phyloP scores from a whole-genome alignment of 176 grass and related monocot species.

The Luzula sylvatica region DNA sequence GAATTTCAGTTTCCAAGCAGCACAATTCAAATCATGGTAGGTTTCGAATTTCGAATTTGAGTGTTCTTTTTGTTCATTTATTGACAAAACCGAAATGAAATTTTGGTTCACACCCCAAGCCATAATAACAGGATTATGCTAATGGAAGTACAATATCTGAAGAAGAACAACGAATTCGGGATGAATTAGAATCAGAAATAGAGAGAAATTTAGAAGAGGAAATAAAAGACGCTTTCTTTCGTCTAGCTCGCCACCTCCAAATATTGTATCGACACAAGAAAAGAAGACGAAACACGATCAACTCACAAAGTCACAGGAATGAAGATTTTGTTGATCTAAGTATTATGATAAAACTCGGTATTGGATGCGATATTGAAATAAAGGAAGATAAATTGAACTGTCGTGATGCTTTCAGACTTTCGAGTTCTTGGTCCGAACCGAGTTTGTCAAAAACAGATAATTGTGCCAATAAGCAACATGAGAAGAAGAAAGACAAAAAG shows the following conservation, averaged over 20 bases:
- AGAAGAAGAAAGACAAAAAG: not conserved
- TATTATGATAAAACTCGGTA: slow-evolving; percentile 21
- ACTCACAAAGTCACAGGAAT: not conserved
- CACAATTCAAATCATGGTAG: slow-evolving; percentile 13
- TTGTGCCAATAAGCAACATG: not conserved
- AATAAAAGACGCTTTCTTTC: slow-evolving; percentile 18
- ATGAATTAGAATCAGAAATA: slow-evolving; percentile 17
- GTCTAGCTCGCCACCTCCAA: slow-evolving; percentile 18
- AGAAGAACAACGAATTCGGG: slow-evolving; percentile 19
- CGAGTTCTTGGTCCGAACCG: slow-evolving; percentile 2
- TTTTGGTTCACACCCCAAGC: not conserved
- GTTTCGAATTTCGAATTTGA: not conserved
- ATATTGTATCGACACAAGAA: slow-evolving; percentile 18
- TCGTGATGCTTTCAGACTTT: not conserved
- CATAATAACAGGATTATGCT: slow-evolving; percentile 7
- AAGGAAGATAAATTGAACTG: slow-evolving; percentile 1
- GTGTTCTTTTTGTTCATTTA: not conserved
- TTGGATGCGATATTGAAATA: slow-evolving; percentile 19
- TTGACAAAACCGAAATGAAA: not conserved
- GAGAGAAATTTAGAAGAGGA: slow-evolving; percentile 34
- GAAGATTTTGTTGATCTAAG: slow-evolving; percentile 7
- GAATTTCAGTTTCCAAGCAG: not conserved
- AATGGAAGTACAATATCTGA: not conserved
- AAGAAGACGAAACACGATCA: not conserved
- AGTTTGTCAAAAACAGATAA: not conserved